A percentile compares a stretch with the other conserved stretches of the same genome.
phyloP scores from a whole-genome alignment of 2,329 filamentous ascomycete genomes.

The Apiospora kogelbergensis region DNA sequence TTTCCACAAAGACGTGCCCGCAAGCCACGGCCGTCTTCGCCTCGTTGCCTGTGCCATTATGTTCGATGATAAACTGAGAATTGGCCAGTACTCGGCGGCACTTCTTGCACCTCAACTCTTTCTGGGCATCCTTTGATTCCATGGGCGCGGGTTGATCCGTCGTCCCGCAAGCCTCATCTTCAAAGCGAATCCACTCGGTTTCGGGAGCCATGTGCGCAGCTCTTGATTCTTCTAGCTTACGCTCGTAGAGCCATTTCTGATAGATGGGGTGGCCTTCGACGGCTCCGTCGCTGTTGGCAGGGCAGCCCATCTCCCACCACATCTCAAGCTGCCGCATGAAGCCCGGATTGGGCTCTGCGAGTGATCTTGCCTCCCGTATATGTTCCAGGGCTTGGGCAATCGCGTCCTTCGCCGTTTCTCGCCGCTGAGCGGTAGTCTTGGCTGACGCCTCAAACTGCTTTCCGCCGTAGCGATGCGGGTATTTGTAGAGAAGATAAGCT shows the following conservation, averaged over 20 bases:
- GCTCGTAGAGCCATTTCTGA: constrained; percentile 66
- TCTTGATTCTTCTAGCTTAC: constrained; percentile 56
- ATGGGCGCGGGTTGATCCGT: constrained; percentile 33
- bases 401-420: constrained; percentile 45
- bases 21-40: constrained; percentile 45
- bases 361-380: constrained; percentile 68
- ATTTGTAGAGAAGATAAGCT: constrained; percentile 78
- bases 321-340: constrained; percentile 88
- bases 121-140: constrained; percentile 27
- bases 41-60: constrained; percentile 41
- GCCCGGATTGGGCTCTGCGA: constrained; percentile 86
- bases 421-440: constrained; percentile 37
- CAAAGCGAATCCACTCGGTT: constrained; percentile 74
- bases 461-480: constrained; percentile 52
- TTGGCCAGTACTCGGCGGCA: constrained; percentile 69
- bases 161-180: constrained; percentile 63
- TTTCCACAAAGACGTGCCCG: constrained; percentile 87
- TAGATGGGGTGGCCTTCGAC: constrained; percentile 72
- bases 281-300: constrained; percentile 52
- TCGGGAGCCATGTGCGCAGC: constrained; percentile 78
- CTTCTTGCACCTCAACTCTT: constrained; percentile 83
- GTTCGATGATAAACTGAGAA: constrained; percentile 63
- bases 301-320: constrained; percentile 85
- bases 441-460: constrained; percentile 44
- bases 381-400: constrained; percentile 63